Base-by-base conservation (phyloP, 2,329 filamentous ascomycete genomes). In the Fusarium mexicanum region DNA sequence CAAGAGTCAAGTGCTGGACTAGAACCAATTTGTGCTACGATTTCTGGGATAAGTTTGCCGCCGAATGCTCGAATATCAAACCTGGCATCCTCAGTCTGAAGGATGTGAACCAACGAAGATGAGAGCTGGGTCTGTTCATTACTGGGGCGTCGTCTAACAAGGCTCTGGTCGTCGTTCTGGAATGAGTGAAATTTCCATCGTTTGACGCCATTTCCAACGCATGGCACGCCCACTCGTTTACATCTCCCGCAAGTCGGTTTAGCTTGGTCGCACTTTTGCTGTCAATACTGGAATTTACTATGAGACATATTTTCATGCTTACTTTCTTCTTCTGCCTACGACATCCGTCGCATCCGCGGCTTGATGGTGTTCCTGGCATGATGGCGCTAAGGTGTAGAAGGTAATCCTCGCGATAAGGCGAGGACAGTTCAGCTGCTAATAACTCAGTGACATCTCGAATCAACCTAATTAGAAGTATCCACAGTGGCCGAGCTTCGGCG, bases 1-100 rank as follows among this genome's bases (percentile, higher is more conserved):
- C 68, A 72, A 1, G 71, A 44, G 17, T 78, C 76, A 2, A 78
- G 63, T 10, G 63, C 61, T 5, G 66, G 35, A 14, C 44, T 75
- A 17, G 50, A 66, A 1, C 76, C 76, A 5, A 78, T 41, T 1
- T 74, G 76, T 1, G 66, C 47, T 1, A 74, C 73, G 0, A 78
- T 60, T 8, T 78, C 76, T 2, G 69, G 48, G 1, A 78, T 51
- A 18, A 76, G 46, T 50, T 60, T 69, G 2, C 73, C 74, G 1
- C 76, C 76, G 8, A 75, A 75, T 0, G 71, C 57, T 3, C 76
- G 74, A 4, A 78, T 66, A 22, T 78, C 71, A 13, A 72, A 78
- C 24, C 76, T 64, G 22, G 69, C 55, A 48, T 78, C 76, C 8
- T 78, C 66, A 1, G 72, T 69, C 9, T 63, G 71, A 2, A 78